These are phyloP conservation scores for Boletus chippewaensis DNA, from an alignment of 1,284 basidiomycete species.

Conservation along the genomic window DNA sequence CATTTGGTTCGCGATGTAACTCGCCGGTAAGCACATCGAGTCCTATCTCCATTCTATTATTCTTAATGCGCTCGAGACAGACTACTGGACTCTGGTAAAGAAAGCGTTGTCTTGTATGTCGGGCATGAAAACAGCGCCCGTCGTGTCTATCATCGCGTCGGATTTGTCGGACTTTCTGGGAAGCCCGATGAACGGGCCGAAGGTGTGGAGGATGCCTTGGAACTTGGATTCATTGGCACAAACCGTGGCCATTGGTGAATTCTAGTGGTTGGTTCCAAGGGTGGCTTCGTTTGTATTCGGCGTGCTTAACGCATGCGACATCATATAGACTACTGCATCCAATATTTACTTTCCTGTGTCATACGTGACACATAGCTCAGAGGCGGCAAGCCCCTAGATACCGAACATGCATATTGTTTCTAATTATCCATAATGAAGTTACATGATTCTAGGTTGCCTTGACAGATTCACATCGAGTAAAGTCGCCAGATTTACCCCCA, in stretches of 20 bases:
- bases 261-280: neutral
- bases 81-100: conserved; percentile 34
- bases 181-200: conserved; percentile 19
- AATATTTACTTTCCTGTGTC: neutral
- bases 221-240: conserved; percentile 43
- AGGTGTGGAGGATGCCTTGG: conserved; percentile 43
- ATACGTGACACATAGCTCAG: neutral
- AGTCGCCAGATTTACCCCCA: conserved; percentile 73
- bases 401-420: neutral
- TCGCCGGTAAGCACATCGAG: conserved; percentile 28
- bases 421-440: neutral
- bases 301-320: neutral
- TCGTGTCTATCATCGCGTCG: conserved; percentile 45
- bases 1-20: conserved; percentile 40
- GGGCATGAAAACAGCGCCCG: conserved; percentile 43
- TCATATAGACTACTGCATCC: neutral
- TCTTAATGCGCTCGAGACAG: conserved; percentile 23
- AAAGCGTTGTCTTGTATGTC: conserved; percentile 46
- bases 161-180: conserved; percentile 40
- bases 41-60: neutral
- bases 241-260: conserved; percentile 26
- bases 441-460: neutral
- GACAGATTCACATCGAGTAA: conserved; percentile 29
- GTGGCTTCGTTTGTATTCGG: neutral
- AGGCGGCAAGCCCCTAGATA: neutral